Evolutionary conservation across 306 rosid species (phyloP), one percentile per base, ranked within the genome.

Genomic region (Lotus japonicus): DNA sequence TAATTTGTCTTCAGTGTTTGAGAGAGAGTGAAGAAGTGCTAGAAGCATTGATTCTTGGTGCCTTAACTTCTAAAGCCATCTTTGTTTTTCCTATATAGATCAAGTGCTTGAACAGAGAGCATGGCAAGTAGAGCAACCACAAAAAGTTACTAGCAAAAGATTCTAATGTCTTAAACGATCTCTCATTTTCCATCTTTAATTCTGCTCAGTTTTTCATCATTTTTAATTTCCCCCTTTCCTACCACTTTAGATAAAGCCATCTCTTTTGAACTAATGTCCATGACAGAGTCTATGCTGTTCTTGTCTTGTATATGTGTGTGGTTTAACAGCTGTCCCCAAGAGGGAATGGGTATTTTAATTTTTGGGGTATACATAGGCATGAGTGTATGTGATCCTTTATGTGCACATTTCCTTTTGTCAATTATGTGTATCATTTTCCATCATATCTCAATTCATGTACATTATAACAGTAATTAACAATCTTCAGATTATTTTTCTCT

Each of bases 41-140:
- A 39, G 58, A 58, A 64, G 80, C 65, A 52, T 44, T 38, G 66
- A 66, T 59, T 57, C 75, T 5, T 61, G 44, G 16, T 52, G 48
- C 54, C 36, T 42, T 19, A 36, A 7, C 15, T 28, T 70, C 45
- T 72, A 43, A n/a, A 66, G 53, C 55, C 72, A 23, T 66, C 70
- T 72, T 66, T 64, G 55, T 64, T 71, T 58, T 75, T 45, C 72
- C 35, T 54, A 4, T 7, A 28, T 21, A 16, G 12, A 70, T 63
- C 13, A 39, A 64, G 41, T 64, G 68, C 18, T 17, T 54, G 23
- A 28, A 12, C 45, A 3, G 11, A n/a, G 6, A 21, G 68, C 80
- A 56, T 46, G 71, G 73, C 19, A 49, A 39, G 21, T 53, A 39
- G 41, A 43, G 10, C 58, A 28, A 16, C 51, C 1, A 0, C 11